Percentiles rank a stretch among this genome's conserved stretches.
These are phyloP conservation scores for Brasenia schreberi DNA, from an alignment of 164 flowering plant species.

Conservation along the genomic window DNA sequence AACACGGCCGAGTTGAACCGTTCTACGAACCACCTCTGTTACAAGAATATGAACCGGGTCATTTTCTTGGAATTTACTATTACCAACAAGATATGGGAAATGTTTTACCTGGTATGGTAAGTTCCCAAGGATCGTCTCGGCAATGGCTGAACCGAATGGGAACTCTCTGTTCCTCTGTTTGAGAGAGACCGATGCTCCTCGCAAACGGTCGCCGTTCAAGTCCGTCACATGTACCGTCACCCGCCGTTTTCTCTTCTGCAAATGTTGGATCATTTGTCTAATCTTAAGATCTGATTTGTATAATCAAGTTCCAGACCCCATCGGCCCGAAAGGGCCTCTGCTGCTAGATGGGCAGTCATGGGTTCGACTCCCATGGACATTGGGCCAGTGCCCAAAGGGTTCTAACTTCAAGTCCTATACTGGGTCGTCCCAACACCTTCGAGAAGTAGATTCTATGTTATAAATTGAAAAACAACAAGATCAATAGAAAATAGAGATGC, in stretches of 20 bases:
- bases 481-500: too few relatives aligned
- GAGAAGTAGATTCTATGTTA: too few relatives aligned
- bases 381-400: too few relatives aligned
- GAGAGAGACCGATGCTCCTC: constrained; percentile 46
- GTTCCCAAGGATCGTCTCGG: constrained; percentile 70
- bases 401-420: too few relatives aligned
- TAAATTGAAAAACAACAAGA: too few relatives aligned
- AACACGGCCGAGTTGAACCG: constrained; percentile 91
- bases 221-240: constrained; percentile 61
- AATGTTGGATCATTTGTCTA: neutral
- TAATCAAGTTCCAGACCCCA: too few relatives aligned
- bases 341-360: neutral
- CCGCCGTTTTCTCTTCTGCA: constrained; percentile 61
- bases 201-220: constrained; percentile 29
- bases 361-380: too few relatives aligned
- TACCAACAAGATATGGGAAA: neutral
- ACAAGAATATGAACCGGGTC: neutral
- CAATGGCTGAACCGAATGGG: constrained; percentile 88
- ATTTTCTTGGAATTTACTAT: neutral
- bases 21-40: constrained; percentile 67
- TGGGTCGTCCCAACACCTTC: too few relatives aligned
- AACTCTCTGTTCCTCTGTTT: constrained; percentile 72
- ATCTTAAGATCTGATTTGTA: too few relatives aligned
- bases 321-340: too few relatives aligned
- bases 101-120: constrained; percentile 51